Conservation (phyloP, 805 yeast species). For the Schwanniomyces vanrijiae region DNA sequence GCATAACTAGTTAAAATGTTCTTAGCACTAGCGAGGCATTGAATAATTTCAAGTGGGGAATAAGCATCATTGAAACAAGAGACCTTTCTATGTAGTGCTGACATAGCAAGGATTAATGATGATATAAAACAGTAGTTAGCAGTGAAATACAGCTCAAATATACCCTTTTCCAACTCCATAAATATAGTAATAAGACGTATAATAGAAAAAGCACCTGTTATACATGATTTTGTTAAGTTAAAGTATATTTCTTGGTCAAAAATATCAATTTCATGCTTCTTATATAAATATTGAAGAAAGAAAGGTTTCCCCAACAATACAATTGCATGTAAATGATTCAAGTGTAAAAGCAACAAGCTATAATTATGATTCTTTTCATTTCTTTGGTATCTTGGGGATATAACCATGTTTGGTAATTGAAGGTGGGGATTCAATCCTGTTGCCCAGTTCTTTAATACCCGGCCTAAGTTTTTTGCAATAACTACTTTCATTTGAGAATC, state of each 20-base stretch:
- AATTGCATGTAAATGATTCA: slow-evolving; percentile 34
- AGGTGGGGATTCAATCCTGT: slow-evolving; percentile 28
- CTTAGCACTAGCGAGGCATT: not conserved
- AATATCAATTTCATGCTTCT: not conserved
- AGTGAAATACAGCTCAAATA: slow-evolving; percentile 13
- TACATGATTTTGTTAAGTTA: slow-evolving; percentile 13
- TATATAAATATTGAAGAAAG: slow-evolving; percentile 24
- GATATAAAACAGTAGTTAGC: slow-evolving; percentile 14
- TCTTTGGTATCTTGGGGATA: slow-evolving; percentile 1
- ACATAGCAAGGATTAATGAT: slow-evolving; percentile 7
- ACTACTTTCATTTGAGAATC: slow-evolving; percentile 26
- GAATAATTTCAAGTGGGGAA: not conserved
- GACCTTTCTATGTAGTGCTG: not conserved
- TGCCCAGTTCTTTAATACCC: slow-evolving; percentile 36
- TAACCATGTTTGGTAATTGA: slow-evolving; percentile 13
- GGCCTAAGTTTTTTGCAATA: slow-evolving; percentile 33
- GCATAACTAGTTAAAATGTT: not conserved
- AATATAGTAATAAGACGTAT: slow-evolving; percentile 13
- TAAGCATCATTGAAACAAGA: not conserved
- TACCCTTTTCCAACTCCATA: slow-evolving; percentile 8
- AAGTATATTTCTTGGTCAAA: slow-evolving; percentile 5
- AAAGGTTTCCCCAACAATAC: slow-evolving; percentile 42
- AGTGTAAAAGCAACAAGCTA: slow-evolving; percentile 30
- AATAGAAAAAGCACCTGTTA: slow-evolving; percentile 13
- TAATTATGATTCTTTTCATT: slow-evolving; percentile 6